phyloP scores from a whole-genome alignment of 2,329 filamentous ascomycete species.

The Ciborinia camelliae region DNA sequence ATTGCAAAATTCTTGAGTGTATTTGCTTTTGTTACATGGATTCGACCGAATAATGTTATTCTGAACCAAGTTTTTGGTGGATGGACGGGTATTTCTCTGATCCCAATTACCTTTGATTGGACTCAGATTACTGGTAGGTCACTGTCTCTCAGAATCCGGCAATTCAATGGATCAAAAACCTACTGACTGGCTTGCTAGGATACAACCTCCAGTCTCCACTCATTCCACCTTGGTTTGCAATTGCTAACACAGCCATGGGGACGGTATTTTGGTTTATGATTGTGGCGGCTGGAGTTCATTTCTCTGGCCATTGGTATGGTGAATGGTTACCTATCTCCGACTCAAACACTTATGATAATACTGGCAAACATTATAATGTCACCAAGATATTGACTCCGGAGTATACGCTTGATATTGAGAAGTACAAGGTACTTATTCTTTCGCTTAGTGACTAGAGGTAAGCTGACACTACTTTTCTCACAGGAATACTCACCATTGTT shows the following conservation, averaged over 20 bases:
- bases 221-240: constrained; percentile 65
- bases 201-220: constrained; percentile 47
- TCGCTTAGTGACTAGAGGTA: constrained; percentile 50
- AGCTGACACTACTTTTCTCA: constrained; percentile 47
- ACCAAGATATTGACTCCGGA: constrained; percentile 64
- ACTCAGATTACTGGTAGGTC: constrained; percentile 20
- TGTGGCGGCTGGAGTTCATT: constrained; percentile 62
- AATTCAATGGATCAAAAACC: constrained; percentile 44
- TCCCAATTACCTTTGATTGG: constrained; percentile 68
- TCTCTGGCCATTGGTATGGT: constrained; percentile 62
- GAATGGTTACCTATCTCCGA: constrained; percentile 60
- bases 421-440: constrained; percentile 64
- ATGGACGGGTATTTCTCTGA: constrained; percentile 59
- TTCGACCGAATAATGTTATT: constrained; percentile 63
- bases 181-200: background rate
- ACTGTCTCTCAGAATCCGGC: constrained; percentile 35
- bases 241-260: constrained; percentile 68
- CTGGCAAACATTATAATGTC: constrained; percentile 57
- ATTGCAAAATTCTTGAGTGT: constrained; percentile 67
- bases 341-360: constrained; percentile 62
- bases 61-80: constrained; percentile 73
- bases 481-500: constrained; percentile 68
- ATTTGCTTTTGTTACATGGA: constrained; percentile 70
- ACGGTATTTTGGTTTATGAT: constrained; percentile 61
- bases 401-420: constrained; percentile 58